A percentile compares a stretch with the other conserved stretches of the same genome.
Evolutionary conservation across 1,139 yeast genomes (phyloP).

Genomic region (Schwanniomyces etchellsii): DNA sequence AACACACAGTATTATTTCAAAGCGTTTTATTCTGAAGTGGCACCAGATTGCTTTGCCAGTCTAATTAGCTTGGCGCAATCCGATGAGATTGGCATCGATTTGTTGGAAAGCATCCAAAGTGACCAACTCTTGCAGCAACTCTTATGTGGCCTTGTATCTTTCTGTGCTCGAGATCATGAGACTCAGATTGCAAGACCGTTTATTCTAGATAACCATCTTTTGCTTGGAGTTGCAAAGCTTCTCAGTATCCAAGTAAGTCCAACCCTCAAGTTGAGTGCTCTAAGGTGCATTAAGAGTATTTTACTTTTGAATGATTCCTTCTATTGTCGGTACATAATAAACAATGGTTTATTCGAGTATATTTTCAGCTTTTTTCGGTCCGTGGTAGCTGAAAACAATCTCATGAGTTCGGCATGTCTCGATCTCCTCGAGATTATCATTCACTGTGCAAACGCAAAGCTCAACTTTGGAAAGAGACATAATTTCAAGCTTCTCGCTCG

Average conservation of each 20-base stretch:
- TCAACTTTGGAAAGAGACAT: conserved; percentile 19
- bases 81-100: conserved; percentile 6
- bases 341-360: conserved; percentile 47
- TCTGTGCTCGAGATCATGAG: conserved; percentile 63
- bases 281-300: conserved; percentile 59
- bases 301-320: conserved; percentile 56
- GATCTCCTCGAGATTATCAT: conserved; percentile 59
- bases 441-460: conserved; percentile 20
- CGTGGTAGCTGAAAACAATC: conserved; percentile 50
- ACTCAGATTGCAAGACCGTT: conserved; percentile 52
- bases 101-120: conserved; percentile 10
- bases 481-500: conserved; percentile 44
- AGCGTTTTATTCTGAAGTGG: conserved; percentile 59
- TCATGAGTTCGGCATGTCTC: conserved; percentile 72
- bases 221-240: conserved; percentile 45
- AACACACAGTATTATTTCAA: conserved; percentile 49
- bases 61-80: conserved; percentile 28
- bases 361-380: conserved; percentile 47
- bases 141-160: conserved; percentile 63
- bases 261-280: conserved; percentile 58
- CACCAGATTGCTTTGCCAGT: conserved; percentile 51
- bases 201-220: conserved; percentile 49
- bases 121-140: conserved; percentile 52
- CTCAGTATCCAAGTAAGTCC: conserved; percentile 35
- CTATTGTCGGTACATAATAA: conserved; percentile 52